Base-by-base conservation (phyloP, 2,329 filamentous ascomycete genomes). In the Apiospora saccharicola region DNA sequence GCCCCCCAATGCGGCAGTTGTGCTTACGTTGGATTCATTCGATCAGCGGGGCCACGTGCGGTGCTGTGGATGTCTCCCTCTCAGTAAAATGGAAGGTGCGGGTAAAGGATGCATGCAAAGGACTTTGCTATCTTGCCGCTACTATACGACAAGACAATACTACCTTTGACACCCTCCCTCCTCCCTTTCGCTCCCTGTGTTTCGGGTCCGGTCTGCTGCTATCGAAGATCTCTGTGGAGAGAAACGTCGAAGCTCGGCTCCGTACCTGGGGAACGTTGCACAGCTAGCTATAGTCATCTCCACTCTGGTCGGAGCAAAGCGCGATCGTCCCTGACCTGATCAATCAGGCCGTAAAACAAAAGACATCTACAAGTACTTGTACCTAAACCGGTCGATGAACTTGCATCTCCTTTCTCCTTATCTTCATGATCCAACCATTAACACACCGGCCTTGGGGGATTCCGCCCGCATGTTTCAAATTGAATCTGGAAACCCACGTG, bases 1-100 rank as follows among this genome's bases (percentile, higher is more conserved):
- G 30, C 34, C 57, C 19, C 19, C 57, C 19, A 34, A 64, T 64
- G 57, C 57, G 57, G 57, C 57, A 64, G 57, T 64, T 64, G 57
- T 64, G 57, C 57, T 64, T 64, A 64, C 57, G 57, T 64, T 64
- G 57, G 57, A 64, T 64, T 61, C 37, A 41, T 41, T 57, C 34
- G 57, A 61, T 13, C 57, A 14, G 57, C 57, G 57, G 57, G 13
- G 57, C 57, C 57, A 64, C 57, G 57, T 64, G 57, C 57, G 3
- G 57, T 64, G 57, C 34, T 3, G 57, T 64, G 57, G 57, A 41
- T 41, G 57, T 64, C 57, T 64, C 34, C 41, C 57, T 64, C 57
- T n/a, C 34, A 64, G 57, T 34, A 41, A 22, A 64, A 41, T 61
- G 53, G 30, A 57, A 26, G 53, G 30, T 37, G 53, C 19, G 30